These are phyloP conservation scores for Venturia nashicola DNA, from an alignment of 2,329 filamentous ascomycete species.

Conservation along the genomic window DNA sequence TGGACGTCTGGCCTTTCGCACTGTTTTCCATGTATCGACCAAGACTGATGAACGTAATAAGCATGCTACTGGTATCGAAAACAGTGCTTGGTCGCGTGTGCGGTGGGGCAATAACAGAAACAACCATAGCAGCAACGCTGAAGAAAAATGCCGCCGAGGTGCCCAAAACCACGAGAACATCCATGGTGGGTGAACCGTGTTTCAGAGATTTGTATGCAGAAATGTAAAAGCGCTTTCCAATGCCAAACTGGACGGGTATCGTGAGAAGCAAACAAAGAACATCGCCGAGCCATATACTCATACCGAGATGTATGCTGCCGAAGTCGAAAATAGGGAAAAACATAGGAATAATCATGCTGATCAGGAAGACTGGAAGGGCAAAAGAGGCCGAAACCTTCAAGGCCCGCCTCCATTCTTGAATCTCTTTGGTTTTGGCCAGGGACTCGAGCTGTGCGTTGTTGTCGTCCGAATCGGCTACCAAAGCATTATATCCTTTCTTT, in stretches of 20 bases:
- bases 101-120: slow-evolving; percentile 63
- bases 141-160: slow-evolving; percentile 96
- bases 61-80: slow-evolving; percentile 97
- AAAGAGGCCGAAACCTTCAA: slow-evolving; percentile 70
- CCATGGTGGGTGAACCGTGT: slow-evolving; percentile 91
- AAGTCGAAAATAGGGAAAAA: slow-evolving; percentile 63
- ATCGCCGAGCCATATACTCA: slow-evolving; percentile 80
- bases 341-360: slow-evolving; percentile 94
- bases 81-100: slow-evolving; percentile 76
- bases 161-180: slow-evolving; percentile 85
- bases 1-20: slow-evolving; percentile 93
- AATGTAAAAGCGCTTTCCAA: slow-evolving; percentile 85
- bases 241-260: slow-evolving; percentile 89
- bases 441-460: slow-evolving; percentile 96
- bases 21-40: slow-evolving; percentile 87
- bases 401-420: slow-evolving; percentile 78
- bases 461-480: slow-evolving; percentile 84
- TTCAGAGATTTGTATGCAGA: slow-evolving; percentile 89
- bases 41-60: slow-evolving; percentile 89
- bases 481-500: slow-evolving; percentile 70
- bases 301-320: slow-evolving; percentile 52
- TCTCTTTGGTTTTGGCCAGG: slow-evolving; percentile 89
- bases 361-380: slow-evolving; percentile 78
- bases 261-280: slow-evolving; percentile 73
- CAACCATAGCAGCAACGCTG: slow-evolving; percentile 73